A percentile compares a stretch with the other conserved stretches of the same genome.
Evolutionary conservation across 305 asterid species (phyloP).

Genomic region (Fraxinus platypoda): DNA sequence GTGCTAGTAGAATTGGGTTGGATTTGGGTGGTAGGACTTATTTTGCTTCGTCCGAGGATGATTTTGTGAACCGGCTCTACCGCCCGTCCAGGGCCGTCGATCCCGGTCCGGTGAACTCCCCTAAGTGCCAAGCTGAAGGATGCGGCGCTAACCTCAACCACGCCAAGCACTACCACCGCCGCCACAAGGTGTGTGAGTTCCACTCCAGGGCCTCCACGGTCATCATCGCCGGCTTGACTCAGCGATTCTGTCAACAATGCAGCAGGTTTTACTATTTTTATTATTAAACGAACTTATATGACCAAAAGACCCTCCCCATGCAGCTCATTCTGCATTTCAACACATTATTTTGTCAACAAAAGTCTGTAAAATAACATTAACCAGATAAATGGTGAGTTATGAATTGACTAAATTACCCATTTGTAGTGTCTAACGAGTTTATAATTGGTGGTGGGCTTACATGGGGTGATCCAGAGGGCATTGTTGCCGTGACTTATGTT

Average conservation of each 20-base stretch:
- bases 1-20: conserved; percentile 61
- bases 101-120: conserved; percentile 62
- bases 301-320: conserved; percentile 30
- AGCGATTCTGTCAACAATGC: conserved; percentile 97
- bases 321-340: background rate
- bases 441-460: conserved; percentile 48
- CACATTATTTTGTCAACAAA: background rate
- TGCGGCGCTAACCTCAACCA: conserved; percentile 84
- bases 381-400: background rate
- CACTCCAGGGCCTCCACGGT: conserved; percentile 92
- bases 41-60: conserved; percentile 84
- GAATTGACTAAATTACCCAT: conserved; percentile 51
- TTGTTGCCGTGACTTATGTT: conserved; percentile 42
- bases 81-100: conserved; percentile 75
- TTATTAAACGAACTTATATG: background rate
- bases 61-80: conserved; percentile 93
- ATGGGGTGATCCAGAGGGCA: conserved; percentile 77
- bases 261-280: conserved; percentile 60
- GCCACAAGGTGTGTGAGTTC: conserved; percentile 96
- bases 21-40: conserved; percentile 89
- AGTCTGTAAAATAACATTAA: background rate
- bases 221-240: conserved; percentile 83
- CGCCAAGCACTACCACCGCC: conserved; percentile 95
- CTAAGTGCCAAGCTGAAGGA: conserved; percentile 88
- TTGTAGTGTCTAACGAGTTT: conserved; percentile 18